Evolutionary conservation across 331 rosid genomes (phyloP), one percentile per base, ranked within the genome.

Genomic region (Rhamnella rubrinervis): DNA sequence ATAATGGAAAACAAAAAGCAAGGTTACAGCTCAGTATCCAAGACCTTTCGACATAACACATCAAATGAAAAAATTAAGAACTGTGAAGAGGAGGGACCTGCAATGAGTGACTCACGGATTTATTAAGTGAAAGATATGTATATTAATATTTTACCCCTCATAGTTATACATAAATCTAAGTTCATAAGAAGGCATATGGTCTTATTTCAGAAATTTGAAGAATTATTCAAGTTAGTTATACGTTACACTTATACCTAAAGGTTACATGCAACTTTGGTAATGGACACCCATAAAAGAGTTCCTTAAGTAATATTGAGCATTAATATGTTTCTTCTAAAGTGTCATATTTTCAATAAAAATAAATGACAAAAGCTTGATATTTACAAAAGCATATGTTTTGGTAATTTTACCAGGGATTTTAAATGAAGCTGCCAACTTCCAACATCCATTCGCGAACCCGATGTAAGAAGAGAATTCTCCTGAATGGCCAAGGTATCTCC

Each of bases 371-470:
- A 39, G 49, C 52, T 70, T 67, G 35, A 31, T 31, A 52, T 46
- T 58, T 75, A 23, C 44, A 66, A 70, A 49, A 78, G 63, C 18
- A 64, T 59, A 65, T 31, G 40, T 59, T 57, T 67, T 76, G 58
- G 49, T 31, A 56, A 71, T 70, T 73, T 82, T 89, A 91, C 99
- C 96, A 1, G 85, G 71, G 99, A 89, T 78, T 91, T 91, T 57
- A 95, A 71, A 84, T 95, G 96, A 53, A 95, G 88, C 86, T 95
- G 89, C 99, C 99, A 95, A 82, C 68, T 81, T 83, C 97, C 99
- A 81, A 91, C 63, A 50, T 91, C 99, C n/a, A 23, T 47, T 78
- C 85, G 90, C 63, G 96, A 85, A 77, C 99, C 96, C 47, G 90
- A 86, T 37, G 95, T 82, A 31, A 95, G 89, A 62, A 85, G 82